Evolutionary conservation across 208 protist species (phyloP).

Genomic region (Acanthamoeba sp.): DNA sequence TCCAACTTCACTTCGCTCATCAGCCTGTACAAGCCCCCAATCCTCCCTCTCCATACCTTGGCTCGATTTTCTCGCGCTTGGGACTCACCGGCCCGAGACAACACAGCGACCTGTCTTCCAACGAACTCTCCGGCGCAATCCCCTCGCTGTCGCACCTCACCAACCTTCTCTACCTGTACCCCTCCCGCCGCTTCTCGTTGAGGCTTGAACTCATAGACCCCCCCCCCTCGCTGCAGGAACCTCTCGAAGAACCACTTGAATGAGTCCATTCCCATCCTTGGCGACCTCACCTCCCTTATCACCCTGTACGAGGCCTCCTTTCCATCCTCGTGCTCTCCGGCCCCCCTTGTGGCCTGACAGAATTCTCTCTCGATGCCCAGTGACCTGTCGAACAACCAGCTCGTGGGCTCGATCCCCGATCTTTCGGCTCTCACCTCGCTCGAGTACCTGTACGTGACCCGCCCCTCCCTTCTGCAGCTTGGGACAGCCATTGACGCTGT

Average conservation of each 20-base stretch:
- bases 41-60: neutral
- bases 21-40: neutral
- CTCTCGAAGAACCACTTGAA: neutral
- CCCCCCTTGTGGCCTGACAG: no score
- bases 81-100: no score
- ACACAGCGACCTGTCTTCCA: neutral
- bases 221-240: neutral
- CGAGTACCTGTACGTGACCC: slow-evolving; percentile 13
- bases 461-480: no score
- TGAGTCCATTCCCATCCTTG: no score
- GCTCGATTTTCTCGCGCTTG: no score
- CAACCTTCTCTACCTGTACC: neutral
- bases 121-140: neutral
- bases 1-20: neutral
- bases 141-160: neutral
- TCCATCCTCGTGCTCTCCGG: neutral
- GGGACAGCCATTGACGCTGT: neutral
- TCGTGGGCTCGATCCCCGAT: neutral
- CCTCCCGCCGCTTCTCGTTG: neutral
- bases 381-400: neutral
- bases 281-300: no score
- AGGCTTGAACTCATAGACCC: neutral
- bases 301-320: no score
- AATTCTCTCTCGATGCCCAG: neutral
- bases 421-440: neutral